Evolutionary conservation across 2,329 filamentous ascomycete genomes (phyloP).

Genomic region (Trichoderma arundinaceum): DNA sequence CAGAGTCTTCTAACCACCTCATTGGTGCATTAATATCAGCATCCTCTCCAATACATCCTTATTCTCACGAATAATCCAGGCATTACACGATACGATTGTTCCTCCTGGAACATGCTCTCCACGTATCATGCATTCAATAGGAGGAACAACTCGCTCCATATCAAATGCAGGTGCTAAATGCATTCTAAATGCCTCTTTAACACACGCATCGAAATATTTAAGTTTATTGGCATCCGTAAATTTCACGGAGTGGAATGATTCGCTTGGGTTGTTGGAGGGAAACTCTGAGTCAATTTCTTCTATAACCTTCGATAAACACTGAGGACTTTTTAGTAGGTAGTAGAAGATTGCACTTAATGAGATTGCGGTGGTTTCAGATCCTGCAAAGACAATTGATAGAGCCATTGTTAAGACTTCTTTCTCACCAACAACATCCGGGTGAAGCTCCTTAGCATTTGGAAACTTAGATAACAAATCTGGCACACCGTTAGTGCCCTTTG

Average conservation of each 20-base stretch:
- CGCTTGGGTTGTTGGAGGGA: too few relatives aligned
- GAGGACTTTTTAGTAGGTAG: background rate
- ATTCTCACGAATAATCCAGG: background rate
- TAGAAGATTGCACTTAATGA: background rate
- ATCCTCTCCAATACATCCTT: background rate
- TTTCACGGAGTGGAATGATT: too few relatives aligned
- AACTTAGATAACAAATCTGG: too few relatives aligned
- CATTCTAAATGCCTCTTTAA: background rate
- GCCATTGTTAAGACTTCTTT: background rate
- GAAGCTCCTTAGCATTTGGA: too few relatives aligned
- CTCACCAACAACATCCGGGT: background rate
- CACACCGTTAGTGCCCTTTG: too few relatives aligned
- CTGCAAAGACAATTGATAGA: background rate
- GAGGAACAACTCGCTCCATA: background rate
- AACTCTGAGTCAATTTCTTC: too few relatives aligned
- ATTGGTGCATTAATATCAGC: background rate
- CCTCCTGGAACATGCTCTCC: background rate
- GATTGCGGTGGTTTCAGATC: background rate
- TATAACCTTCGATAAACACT: too few relatives aligned
- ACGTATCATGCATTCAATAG: background rate
- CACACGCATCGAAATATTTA: background rate
- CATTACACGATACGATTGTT: background rate
- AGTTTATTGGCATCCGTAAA: too few relatives aligned
- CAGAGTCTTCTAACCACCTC: background rate
- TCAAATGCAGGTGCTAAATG: slow-evolving; percentile 1